A percentile compares a stretch with the other conserved stretches of the same genome.
These are phyloP conservation scores for Saccharomyces cerevisiae DNA, from an alignment of 805 yeast genomes.

Conservation along the genomic window DNA sequence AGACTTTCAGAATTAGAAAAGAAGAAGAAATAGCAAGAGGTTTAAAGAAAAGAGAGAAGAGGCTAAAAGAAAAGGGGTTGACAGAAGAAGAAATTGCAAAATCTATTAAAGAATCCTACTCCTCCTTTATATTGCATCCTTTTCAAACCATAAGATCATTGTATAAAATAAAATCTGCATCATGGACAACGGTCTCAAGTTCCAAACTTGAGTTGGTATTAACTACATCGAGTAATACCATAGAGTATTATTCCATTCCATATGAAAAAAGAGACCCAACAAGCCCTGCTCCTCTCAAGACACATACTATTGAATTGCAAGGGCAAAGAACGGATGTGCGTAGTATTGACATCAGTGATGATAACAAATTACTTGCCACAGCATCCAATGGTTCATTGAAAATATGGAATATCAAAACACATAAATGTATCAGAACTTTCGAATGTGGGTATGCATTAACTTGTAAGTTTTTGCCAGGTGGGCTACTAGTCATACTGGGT, in stretches of 20 bases:
- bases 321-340: constrained; percentile 92
- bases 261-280: constrained; percentile 45
- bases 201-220: constrained; percentile 52
- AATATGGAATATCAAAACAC: constrained; percentile 74
- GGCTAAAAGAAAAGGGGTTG: constrained; percentile 65
- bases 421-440: constrained; percentile 74
- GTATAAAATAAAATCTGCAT: constrained; percentile 54
- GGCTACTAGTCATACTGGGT: constrained; percentile 76
- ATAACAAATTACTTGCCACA: constrained; percentile 71
- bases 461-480: constrained; percentile 83
- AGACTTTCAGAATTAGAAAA: constrained; percentile 67
- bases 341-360: constrained; percentile 72
- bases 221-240: constrained; percentile 62
- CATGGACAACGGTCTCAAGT: constrained; percentile 49
- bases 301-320: constrained; percentile 55
- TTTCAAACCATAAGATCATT: constrained; percentile 58
- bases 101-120: constrained; percentile 40
- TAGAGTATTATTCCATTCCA: constrained; percentile 62
- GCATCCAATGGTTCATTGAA: constrained; percentile 87
- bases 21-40: constrained; percentile 75
- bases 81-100: constrained; percentile 49
- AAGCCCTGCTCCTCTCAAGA: constrained; percentile 36
- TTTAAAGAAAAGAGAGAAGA: constrained; percentile 62
- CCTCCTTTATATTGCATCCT: constrained; percentile 57
- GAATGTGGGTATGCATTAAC: constrained; percentile 83